phyloP scores from a whole-genome alignment of 2,329 filamentous ascomycete species.

The Chrysoporthe deuterocubensis region DNA sequence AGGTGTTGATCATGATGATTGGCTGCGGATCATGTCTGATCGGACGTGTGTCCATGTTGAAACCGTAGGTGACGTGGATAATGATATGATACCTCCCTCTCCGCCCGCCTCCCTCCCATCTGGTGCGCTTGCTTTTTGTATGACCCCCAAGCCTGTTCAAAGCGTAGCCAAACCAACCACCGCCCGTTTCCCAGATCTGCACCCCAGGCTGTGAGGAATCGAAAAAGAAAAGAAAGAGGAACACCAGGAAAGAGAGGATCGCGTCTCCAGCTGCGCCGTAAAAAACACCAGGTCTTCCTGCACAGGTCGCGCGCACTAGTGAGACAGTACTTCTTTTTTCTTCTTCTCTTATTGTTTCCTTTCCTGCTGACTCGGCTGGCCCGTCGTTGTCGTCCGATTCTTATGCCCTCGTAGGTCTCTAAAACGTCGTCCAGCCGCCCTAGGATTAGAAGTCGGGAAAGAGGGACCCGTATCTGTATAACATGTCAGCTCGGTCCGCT shows the following conservation, averaged over 20 bases:
- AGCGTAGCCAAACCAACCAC: not conserved
- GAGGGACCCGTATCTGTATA: conserved; percentile 68
- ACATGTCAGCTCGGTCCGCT: not conserved
- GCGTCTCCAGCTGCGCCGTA: conserved; percentile 16
- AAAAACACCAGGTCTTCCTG: conserved; percentile 15
- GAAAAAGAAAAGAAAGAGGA: not conserved
- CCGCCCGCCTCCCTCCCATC: not conserved
- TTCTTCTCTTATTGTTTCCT: not conserved
- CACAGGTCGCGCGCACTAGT: conserved; percentile 17
- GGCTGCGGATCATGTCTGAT: not conserved
- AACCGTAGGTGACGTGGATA: conserved; percentile 2
- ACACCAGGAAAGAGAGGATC: conserved; percentile 4
- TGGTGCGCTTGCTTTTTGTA: not conserved
- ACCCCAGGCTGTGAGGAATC: not conserved
- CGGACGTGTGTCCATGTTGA: conserved; percentile 6
- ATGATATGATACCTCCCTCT: not conserved
- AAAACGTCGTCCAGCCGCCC: not conserved
- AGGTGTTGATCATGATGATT: conserved; percentile 4
- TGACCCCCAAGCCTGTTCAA: not conserved
- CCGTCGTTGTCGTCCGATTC: not conserved
- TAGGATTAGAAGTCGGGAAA: conserved; percentile 71
- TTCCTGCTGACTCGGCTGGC: conserved; percentile 1
- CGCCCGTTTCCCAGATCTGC: not conserved
- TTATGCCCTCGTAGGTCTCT: conserved; percentile 2
- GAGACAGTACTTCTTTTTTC: conserved; percentile 4